Percentiles rank a stretch among this genome's conserved stretches.
Evolutionary conservation across 208 protist genomes (phyloP).

Genomic region (Trypanosoma vivax): DNA sequence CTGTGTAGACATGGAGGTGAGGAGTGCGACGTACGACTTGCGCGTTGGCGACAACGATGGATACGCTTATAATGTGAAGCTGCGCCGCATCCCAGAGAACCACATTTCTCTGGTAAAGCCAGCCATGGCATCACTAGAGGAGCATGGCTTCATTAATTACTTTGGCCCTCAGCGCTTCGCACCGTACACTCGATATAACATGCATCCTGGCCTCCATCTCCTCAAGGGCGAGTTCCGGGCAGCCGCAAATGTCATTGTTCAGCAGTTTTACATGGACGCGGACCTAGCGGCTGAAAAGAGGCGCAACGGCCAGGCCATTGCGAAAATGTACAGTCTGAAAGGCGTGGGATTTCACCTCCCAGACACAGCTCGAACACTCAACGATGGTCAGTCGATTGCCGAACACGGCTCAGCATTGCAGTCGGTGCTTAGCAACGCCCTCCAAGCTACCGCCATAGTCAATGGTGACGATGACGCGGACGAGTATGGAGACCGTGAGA

Average conservation of each 20-base stretch:
- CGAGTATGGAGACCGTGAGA: constrained; percentile 2
- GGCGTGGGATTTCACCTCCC: constrained; percentile 37
- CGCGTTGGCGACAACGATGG: constrained; percentile 52
- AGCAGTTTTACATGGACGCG: constrained; percentile 82
- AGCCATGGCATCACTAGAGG: constrained; percentile 47
- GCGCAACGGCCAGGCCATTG: constrained; percentile 39
- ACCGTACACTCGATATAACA: constrained; percentile 74
- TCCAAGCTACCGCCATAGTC: constrained; percentile 56
- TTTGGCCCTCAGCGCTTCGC: constrained; percentile 74
- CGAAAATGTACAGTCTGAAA: constrained; percentile 31
- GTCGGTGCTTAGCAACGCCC: constrained; percentile 65
- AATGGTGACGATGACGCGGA: constrained; percentile 20
- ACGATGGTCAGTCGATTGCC: constrained; percentile 34
- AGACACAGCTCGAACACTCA: constrained; percentile 27
- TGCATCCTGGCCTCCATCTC: constrained; percentile 81
- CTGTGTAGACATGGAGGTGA: constrained; percentile 74
- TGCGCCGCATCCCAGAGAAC: constrained; percentile 56
- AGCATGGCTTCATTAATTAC: constrained; percentile 88
- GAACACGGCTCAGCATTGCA: constrained; percentile 75
- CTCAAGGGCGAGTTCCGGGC: constrained; percentile 77
- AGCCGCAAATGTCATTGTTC: constrained; percentile 77
- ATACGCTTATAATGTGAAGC: constrained; percentile 65
- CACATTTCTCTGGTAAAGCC: constrained; percentile 55
- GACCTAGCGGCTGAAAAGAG: constrained; percentile 53
- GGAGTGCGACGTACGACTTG: constrained; percentile 49